A percentile compares a stretch with the other conserved stretches of the same genome.
These are phyloP conservation scores for Alternaria tenuissima DNA, from an alignment of 2,329 filamentous ascomycete species.

Conservation along the genomic window DNA sequence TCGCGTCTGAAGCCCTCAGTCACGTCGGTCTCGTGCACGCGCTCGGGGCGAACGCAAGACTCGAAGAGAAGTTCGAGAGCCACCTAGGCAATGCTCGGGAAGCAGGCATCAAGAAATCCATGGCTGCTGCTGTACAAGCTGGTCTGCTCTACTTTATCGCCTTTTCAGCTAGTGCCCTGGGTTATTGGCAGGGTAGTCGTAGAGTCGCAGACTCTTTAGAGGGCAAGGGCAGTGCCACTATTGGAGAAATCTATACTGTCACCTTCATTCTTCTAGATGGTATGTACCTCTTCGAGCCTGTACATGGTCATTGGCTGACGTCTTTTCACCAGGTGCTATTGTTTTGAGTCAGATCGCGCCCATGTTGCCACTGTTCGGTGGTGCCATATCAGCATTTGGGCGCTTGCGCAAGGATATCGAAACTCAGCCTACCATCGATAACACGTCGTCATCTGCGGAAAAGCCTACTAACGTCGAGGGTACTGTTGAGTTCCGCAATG, in stretches of 20 bases:
- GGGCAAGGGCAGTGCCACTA: constrained; percentile 41
- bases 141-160: constrained; percentile 73
- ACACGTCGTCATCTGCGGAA: constrained; percentile 41
- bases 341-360: constrained; percentile 58
- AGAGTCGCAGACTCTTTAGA: constrained; percentile 59
- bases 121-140: constrained; percentile 65
- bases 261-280: constrained; percentile 64
- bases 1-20: constrained; percentile 68
- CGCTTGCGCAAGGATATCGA: constrained; percentile 68
- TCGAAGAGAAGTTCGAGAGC: constrained; percentile 67
- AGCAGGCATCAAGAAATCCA: constrained; percentile 66
- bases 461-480: constrained; percentile 56
- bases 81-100: constrained; percentile 61
- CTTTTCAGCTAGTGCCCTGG: constrained; percentile 71
- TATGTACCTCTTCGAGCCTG: constrained; percentile 19
- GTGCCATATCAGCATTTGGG: constrained; percentile 63
- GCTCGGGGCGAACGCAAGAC: constrained; percentile 66
- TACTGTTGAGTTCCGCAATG: constrained; percentile 49
- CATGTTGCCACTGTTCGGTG: constrained; percentile 60
- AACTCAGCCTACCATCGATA: constrained; percentile 52
- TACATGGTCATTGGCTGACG: constrained; percentile 5
- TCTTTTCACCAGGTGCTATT: constrained; percentile 50
- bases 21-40: constrained; percentile 70
- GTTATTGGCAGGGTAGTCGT: constrained; percentile 72
- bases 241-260: constrained; percentile 63